Evolutionary conservation across 1,284 basidiomycete genomes (phyloP).

Genomic region (Sphaerobolus stellatus): DNA sequence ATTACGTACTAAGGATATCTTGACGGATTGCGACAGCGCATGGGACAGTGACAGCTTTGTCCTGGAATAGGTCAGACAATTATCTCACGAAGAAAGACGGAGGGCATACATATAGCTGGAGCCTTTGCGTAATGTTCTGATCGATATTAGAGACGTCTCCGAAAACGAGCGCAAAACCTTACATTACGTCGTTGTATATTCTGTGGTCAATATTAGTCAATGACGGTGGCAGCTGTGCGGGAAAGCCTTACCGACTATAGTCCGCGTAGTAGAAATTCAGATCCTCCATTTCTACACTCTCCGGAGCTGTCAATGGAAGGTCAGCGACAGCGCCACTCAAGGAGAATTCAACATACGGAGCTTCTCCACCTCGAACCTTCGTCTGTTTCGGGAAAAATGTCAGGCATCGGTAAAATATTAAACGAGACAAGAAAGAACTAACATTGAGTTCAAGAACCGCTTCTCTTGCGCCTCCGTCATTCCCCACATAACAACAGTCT

Average conservation of each 20-base stretch:
- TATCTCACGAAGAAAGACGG: conserved; percentile 14
- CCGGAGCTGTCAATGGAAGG: conserved; percentile 50
- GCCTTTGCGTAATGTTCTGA: conserved; percentile 78
- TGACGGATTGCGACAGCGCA: conserved; percentile 93
- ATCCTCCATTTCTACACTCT: conserved; percentile 93
- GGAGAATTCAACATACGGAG: conserved; percentile 51
- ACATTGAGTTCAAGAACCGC: conserved; percentile 86
- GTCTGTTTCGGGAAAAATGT: conserved; percentile 47
- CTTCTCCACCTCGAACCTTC: conserved; percentile 90
- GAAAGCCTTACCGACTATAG: conserved; percentile 76
- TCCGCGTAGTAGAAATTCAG: conserved; percentile 97
- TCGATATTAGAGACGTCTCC: background rate
- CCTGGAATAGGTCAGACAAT: conserved; percentile 47
- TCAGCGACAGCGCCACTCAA: background rate
- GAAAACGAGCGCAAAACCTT: background rate
- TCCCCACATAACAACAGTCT: conserved; percentile 91
- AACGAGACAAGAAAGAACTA: conserved; percentile 34
- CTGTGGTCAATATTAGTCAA: conserved; percentile 38
- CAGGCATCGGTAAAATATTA: conserved; percentile 5
- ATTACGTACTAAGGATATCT: conserved; percentile 78
- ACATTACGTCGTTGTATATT: conserved; percentile 97
- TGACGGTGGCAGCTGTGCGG: conserved; percentile 14
- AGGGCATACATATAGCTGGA: conserved; percentile 87
- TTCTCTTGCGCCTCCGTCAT: conserved; percentile 93
- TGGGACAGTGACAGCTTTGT: conserved; percentile 95